Evolutionary conservation across 2,329 filamentous ascomycete species (phyloP), one percentile per base, ranked within the genome.

Genomic region (Arthrobotrys sinensis): DNA sequence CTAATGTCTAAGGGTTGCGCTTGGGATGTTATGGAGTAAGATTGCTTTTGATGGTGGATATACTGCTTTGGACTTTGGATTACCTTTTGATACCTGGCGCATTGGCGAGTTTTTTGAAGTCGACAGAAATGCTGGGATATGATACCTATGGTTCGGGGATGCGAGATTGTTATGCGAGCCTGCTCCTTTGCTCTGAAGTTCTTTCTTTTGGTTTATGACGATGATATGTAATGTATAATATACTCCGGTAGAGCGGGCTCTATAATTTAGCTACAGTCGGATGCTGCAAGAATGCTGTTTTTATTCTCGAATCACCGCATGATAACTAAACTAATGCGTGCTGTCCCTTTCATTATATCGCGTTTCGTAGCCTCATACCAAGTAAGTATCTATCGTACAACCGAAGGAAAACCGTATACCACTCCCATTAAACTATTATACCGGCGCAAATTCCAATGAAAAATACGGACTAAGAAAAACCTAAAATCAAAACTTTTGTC

Each of bases 391-490:
- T 66, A 73, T 73, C 50, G 50, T 66, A 72, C 68, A 73, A 66
- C 40, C 21, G 21, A 66, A 71, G n/a, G 19, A 36, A 67, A 32
- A 43, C 38, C 48, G 19, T 43, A 60, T 60, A 24, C 55, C 55
- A 57, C 55, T 24, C 46, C 57, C 57, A 71, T 67, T 71, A 71
- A 77, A 67, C 50, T 19, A 38, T 48, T 67, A 76, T 69, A 65
- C 45, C 64, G 21, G 21, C 36, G 32, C 36, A 34, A 60, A 43
- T 40, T 60, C 16, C 36, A n/a, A 60, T 28, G 1, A 19, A 7
- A 19, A 55, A 38, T 3, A 60, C 7, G 24, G 46, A 67, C 28
- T 38, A 21, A 8, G 12, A 63, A 70, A 48, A 60, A 40, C 38
- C 36, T 14, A 57, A 48, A 65, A 70, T 16, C 24, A 62, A 60